Conservation (phyloP, 1,284 basidiomycete species). For the Phenoliferia sp. region DNA sequence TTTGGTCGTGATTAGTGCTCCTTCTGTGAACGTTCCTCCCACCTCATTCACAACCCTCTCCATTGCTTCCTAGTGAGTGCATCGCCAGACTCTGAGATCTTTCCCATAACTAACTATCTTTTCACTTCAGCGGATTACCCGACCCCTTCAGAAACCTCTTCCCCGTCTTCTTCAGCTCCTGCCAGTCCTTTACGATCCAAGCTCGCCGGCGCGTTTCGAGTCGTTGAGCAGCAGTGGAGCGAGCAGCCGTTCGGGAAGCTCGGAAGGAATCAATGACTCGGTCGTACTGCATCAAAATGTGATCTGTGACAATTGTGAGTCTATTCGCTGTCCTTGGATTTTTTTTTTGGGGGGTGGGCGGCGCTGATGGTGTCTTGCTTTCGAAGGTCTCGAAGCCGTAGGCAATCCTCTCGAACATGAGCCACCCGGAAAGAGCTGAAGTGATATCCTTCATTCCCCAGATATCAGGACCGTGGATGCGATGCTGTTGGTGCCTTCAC, state of each 20-base stretch:
- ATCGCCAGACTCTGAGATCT: background rate
- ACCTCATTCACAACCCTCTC: background rate
- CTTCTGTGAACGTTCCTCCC: constrained; percentile 1
- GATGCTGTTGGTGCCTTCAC: constrained; percentile 13
- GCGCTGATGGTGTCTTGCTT: background rate
- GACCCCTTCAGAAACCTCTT: background rate
- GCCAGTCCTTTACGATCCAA: constrained; percentile 9
- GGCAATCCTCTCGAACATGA: background rate
- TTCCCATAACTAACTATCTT: background rate
- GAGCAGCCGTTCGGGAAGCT: background rate
- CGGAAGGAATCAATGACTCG: background rate
- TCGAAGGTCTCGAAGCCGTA: background rate
- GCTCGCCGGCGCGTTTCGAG: background rate
- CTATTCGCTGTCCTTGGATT: background rate
- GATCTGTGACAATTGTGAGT: constrained; percentile 12
- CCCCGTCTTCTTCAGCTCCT: constrained; percentile 11
- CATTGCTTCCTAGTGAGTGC: constrained; percentile 11
- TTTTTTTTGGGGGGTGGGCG: too few species aligned
- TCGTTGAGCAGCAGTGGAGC: background rate
- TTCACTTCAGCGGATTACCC: constrained; percentile 4
- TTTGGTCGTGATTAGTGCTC: constrained; percentile 3
- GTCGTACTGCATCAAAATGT: constrained; percentile 8
- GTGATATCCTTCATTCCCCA: background rate
- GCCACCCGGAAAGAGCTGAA: background rate
- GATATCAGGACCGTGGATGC: constrained; percentile 9